phyloP scores from a whole-genome alignment of 768 basidiomycete species.

The Trametes punicea region DNA sequence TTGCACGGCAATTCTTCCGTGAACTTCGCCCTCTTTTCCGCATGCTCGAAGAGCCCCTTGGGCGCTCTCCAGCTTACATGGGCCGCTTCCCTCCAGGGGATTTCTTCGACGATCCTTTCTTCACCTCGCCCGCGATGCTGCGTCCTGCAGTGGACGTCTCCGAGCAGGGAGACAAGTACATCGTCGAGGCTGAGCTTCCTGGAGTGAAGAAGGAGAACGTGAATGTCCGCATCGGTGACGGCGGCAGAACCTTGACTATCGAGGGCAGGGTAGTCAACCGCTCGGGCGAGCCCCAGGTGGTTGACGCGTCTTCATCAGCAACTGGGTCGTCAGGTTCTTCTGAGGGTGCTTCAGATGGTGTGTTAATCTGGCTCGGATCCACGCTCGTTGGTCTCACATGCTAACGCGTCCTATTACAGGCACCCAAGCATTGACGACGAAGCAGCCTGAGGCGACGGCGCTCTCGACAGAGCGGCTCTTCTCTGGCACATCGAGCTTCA shows the following conservation, averaged over 20 bases:
- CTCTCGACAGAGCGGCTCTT: conserved; percentile 61
- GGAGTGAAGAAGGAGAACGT: conserved; percentile 77
- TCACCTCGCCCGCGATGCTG: conserved; percentile 30
- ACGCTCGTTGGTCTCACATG: too few species aligned
- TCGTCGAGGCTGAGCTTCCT: conserved; percentile 75
- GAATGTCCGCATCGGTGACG: conserved; percentile 66
- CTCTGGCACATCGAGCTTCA: conserved; percentile 52
- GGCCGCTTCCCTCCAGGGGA: conserved; percentile 34
- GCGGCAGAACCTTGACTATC: conserved; percentile 67
- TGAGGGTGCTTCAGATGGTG: conserved; percentile 31
- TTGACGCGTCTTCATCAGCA: conserved; percentile 4
- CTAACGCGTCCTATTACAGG: conserved; percentile 9
- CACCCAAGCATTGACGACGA: conserved; percentile 21
- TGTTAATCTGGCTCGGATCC: neutral
- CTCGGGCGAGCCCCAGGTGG: conserved; percentile 17
- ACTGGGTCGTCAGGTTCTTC: conserved; percentile 20
- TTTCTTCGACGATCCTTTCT: conserved; percentile 51
- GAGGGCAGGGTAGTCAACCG: conserved; percentile 53
- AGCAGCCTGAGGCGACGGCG: conserved; percentile 36
- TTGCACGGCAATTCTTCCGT: conserved; percentile 39
- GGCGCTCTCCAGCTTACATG: conserved; percentile 32
- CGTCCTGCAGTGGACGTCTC: conserved; percentile 65
- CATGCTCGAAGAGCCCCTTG: conserved; percentile 69
- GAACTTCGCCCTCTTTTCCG: conserved; percentile 77
- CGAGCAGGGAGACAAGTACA: conserved; percentile 61